Base-by-base conservation (phyloP, 78 protist species). In the Tieghemostelium lacteum region DNA sequence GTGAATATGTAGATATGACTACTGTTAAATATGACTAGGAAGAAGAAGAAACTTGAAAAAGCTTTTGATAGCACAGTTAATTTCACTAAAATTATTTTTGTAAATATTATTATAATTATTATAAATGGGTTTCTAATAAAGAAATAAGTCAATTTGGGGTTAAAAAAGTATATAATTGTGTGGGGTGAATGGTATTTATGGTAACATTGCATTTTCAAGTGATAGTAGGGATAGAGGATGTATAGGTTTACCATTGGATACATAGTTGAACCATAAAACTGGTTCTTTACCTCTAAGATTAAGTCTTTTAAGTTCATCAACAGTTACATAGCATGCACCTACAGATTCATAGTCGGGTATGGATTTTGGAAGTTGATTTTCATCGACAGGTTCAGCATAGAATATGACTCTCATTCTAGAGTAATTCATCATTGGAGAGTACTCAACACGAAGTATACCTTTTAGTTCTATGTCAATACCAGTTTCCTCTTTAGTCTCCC, bases 391-490 rank as follows among this genome's bases (percentile, higher is more conserved):
- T 52, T 87, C 93, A 37, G 87, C 85, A 19, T 87, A 87, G 26
- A 71, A 74, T 16, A 87, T 73, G 34, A 87, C 77, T 37, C 93
- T 33, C 67, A 72, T 64, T 58, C 93, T 54, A 8, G 93, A 65
- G 49, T 63, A 87, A 0, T 50, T 33, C 0, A 7, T 12, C 36
- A 45, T 19, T 42, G 85, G 85, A 0, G 85, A 67, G 67, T 67
- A 75, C 26, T 87, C 93, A n/a, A 64, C 3, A 33, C 93, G 37
- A 17, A 87, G 34, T 5, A 87, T 74, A 50, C 93, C 93, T 70
- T 87, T 87, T 39, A 87, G 40, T 33, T 54, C 86, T 0, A 87
- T 49, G 52, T 87, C 93, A 62, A 87, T 87, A 24, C 93, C 93
- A 5, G 93, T 45, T 24, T 87, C 93, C 34, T 87, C 86, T 65